Base-by-base conservation (phyloP, 2,329 filamentous ascomycete species). In the Teratosphaeria gauchensis region DNA sequence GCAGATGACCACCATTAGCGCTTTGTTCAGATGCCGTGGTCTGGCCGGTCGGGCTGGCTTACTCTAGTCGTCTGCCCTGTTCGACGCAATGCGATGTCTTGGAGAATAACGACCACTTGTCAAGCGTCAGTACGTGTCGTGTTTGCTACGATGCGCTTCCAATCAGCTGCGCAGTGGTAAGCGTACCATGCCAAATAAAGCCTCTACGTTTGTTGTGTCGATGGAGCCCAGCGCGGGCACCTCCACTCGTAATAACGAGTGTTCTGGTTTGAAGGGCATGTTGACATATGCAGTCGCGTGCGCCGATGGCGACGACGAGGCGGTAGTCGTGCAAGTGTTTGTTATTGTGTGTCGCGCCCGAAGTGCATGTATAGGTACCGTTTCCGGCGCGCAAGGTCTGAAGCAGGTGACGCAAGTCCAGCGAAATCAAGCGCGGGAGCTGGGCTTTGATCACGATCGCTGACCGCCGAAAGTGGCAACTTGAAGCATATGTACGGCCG, bases 51-150 rank as follows among this genome's bases (percentile, higher is more conserved):
- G 42, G n/a, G n/a, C 6, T 48, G 16, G 19, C 42, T 48, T 21
- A 31, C 74, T 97, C 94, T 72, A 96, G 80, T 70, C 94, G 83
- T 71, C 90, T 86, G 59, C 94, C 94, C 75, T 97, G 89, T 72
- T 96, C 90, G 73, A 97, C 87, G 56, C 92, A 94, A 70, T 94
- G 90, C 71, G 91, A 90, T 75, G 92, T 96, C 76, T 91, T 90
- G 56, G 91, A 92, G 72, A 97, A 96, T 61, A 97, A 91, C 94
- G 71, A 51, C 69, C 69, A 70, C 68, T 71, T 61, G 51, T 21
- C 57, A 56, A 42, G 28, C 51, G 33, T 46, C 9, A 53, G 53
- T 55, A 38, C 46, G 11, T 57, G 55, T 48, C 52, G 58, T 60
- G 16, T 56, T 51, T 72, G 66, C 74, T 69, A 53, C 52, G 3